Evolutionary conservation across 1,139 yeast genomes (phyloP).

Genomic region (Blastobotrys ciferrii): DNA sequence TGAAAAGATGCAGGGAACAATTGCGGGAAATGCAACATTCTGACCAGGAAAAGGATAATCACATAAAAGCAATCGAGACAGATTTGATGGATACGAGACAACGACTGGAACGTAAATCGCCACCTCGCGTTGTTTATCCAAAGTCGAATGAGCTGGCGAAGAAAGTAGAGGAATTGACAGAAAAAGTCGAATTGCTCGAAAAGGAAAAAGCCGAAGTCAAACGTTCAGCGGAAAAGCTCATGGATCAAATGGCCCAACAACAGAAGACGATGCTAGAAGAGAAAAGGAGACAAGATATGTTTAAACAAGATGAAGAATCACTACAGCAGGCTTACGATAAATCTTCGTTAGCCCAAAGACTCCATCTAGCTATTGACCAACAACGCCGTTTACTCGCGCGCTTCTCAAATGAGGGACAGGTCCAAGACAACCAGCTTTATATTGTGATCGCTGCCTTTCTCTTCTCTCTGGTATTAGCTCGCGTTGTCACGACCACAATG

Average conservation of each 20-base stretch:
- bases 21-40: constrained; percentile 16
- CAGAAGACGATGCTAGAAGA: constrained; percentile 1
- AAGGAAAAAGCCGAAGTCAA: constrained; percentile 14
- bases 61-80: constrained; percentile 20
- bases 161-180: constrained; percentile 11
- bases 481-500: not conserved
- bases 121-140: constrained; percentile 2
- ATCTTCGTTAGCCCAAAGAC: constrained; percentile 1
- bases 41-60: constrained; percentile 17
- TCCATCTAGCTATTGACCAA: not conserved
- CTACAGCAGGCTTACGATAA: not conserved
- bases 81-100: constrained; percentile 15
- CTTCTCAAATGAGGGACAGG: not conserved
- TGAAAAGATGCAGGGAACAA: constrained; percentile 13
- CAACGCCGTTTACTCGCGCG: constrained; percentile 1
- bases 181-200: constrained; percentile 15
- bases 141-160: constrained; percentile 8
- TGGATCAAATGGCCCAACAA: constrained; percentile 4
- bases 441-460: not conserved
- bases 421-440: not conserved
- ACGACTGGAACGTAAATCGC: constrained; percentile 13
- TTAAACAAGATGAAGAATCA: not conserved
- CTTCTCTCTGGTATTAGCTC: not conserved
- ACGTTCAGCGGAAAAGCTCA: constrained; percentile 2
- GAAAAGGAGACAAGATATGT: not conserved